Base-by-base conservation (phyloP, 495 filamentous ascomycete genomes). In the Staphylotrichum tortipilum region DNA sequence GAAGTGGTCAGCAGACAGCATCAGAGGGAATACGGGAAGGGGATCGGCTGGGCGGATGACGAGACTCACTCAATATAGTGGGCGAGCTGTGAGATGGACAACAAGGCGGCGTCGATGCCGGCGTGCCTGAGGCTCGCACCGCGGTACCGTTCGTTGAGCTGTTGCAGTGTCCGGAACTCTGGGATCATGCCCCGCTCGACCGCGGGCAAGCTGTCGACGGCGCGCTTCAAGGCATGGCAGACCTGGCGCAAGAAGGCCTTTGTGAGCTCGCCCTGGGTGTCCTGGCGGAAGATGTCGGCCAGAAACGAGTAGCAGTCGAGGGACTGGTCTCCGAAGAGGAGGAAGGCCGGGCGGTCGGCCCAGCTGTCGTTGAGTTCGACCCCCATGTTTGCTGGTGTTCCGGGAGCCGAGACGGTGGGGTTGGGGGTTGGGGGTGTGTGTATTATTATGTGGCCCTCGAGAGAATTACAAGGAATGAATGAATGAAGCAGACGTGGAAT, bases 311-410 rank as follows among this genome's bases (percentile, higher is more conserved):
- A 80, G 45, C 83, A 82, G 60, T 86, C 81, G 55, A 81, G 74
- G 23, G 85, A 88, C 72, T 89, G 85, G 65, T 92, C 86, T 70
- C 86, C 87, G 63, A 89, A 88, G 57, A 85, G 68, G 59, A 75
- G 66, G 58, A 71, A 75, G 30, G 66, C 67, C 60, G 71, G 61
- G 59, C 66, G 61, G 60, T 68, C 60, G 58, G 61, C 40, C 29
- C 26, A 18, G 15, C 2, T 18, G 11, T 31, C 24, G 24, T 44
- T 33, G 22, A n/a, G 14, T 0, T 34, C 11, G 21, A 28, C 17
- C 22, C 4, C 68, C 68, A 71, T 74, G 40, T 51, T n/a, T n/a
- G n/a, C n/a, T n/a, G n/a, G n/a, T 68, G 41, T 7, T 11, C 18
- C 6, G 57, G 28, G 33, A 39, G 8, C 41, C 15, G 5, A 29